Conservation (phyloP, 2,329 filamentous ascomycete genomes). For the Diaporthe sp. region DNA sequence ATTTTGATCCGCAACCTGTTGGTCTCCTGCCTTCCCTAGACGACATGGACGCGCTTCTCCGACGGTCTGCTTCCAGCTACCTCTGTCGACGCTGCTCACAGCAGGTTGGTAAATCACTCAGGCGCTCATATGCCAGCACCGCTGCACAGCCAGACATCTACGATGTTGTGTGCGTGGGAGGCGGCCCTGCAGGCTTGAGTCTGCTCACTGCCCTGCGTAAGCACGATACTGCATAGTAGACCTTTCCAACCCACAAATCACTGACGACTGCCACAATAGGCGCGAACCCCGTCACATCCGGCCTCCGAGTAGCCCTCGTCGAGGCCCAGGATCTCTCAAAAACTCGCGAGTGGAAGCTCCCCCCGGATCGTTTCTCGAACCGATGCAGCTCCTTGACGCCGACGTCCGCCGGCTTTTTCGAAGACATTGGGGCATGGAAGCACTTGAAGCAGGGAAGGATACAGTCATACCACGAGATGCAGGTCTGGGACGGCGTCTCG, state of each 20-base stretch:
- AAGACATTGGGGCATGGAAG: slow-evolving; percentile 85
- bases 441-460: slow-evolving; percentile 79
- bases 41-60: slow-evolving; percentile 40
- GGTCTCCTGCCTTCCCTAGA: background rate
- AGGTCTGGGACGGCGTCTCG: slow-evolving; percentile 96
- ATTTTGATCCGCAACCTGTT: background rate
- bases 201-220: slow-evolving; percentile 81
- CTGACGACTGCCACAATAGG: slow-evolving; percentile 58
- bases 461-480: slow-evolving; percentile 94
- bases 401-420: slow-evolving; percentile 83
- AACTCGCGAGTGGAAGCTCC: slow-evolving; percentile 73
- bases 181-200: slow-evolving; percentile 89
- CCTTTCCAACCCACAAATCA: too few species aligned
- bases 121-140: slow-evolving; percentile 54
- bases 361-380: slow-evolving; percentile 82
- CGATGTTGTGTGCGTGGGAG: slow-evolving; percentile 92
- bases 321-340: slow-evolving; percentile 88
- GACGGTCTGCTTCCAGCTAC: slow-evolving; percentile 44
- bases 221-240: slow-evolving; percentile 39
- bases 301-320: slow-evolving; percentile 86
- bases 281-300: slow-evolving; percentile 77
- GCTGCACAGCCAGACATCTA: slow-evolving; percentile 75
- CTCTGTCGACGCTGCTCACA: slow-evolving; percentile 61
- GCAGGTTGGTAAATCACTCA: slow-evolving; percentile 44
- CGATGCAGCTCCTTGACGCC: slow-evolving; percentile 96